A percentile compares a stretch with the other conserved stretches of the same genome.
These are phyloP conservation scores for Chrysosporium keratinophilum DNA, from an alignment of 2,329 filamentous ascomycete species.

Conservation along the genomic window DNA sequence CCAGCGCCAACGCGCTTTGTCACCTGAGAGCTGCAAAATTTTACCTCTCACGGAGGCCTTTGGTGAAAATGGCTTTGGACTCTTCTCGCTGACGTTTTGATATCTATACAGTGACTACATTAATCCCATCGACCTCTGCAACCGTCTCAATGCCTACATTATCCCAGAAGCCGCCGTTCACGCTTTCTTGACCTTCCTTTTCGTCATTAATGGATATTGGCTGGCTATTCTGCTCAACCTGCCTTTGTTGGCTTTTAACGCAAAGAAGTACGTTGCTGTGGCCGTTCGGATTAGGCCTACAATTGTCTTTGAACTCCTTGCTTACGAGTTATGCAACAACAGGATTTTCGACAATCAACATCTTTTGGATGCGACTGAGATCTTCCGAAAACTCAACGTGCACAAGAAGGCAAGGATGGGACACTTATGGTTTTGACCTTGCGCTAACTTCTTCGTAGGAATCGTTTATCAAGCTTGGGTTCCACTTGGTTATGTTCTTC, in stretches of 20 bases:
- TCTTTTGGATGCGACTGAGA: constrained; percentile 92
- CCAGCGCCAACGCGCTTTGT: not conserved
- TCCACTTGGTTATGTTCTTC: constrained; percentile 99
- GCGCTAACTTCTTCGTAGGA: constrained; percentile 49
- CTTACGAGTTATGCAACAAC: constrained; percentile 14
- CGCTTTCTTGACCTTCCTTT: constrained; percentile 87
- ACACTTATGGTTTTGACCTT: not conserved
- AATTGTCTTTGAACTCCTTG: not conserved
- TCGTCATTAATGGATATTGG: constrained; percentile 99
- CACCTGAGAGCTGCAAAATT: not conserved
- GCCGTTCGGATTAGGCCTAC: not conserved
- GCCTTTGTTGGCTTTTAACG: constrained; percentile 83
- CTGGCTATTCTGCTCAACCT: constrained; percentile 82
- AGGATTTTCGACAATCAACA: constrained; percentile 98
- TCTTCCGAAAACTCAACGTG: constrained; percentile 96
- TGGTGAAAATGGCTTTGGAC: not conserved
- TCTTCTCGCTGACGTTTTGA: constrained; percentile 3
- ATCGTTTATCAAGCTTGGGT: constrained; percentile 97
- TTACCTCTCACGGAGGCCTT: constrained; percentile 9
- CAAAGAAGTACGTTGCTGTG: constrained; percentile 72
- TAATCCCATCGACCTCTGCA: constrained; percentile 99
- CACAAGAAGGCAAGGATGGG: constrained; percentile 72
- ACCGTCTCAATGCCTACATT: constrained; percentile 99
- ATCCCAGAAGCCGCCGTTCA: constrained; percentile 97
- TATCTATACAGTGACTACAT: constrained; percentile 73